Conservation (phyloP, 169 alveolate genomes). For the Plasmodium knowlesi region DNA sequence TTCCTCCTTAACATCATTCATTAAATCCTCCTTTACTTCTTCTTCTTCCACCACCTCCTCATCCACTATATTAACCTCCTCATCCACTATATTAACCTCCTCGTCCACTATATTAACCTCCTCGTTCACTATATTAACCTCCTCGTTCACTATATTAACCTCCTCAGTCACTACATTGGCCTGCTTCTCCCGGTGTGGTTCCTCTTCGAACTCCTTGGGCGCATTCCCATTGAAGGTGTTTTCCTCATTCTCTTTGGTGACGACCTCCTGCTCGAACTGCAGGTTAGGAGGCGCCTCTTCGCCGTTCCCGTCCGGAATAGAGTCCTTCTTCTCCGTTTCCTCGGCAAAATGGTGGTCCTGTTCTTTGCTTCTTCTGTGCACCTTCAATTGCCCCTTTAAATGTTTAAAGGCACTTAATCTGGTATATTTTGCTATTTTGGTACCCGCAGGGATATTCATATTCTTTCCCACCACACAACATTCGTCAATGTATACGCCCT, state of each 20-base stretch:
- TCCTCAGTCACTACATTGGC: too few relatives aligned
- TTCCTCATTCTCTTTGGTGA: neutral
- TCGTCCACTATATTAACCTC: too few relatives aligned
- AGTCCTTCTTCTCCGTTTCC: neutral
- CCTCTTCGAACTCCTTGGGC: neutral
- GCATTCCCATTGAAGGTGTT: neutral
- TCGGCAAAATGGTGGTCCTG: neutral
- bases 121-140: too few relatives aligned
- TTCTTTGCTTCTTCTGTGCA: neutral
- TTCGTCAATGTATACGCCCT: conserved; percentile 49
- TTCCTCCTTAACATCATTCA: too few relatives aligned
- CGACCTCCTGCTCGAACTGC: neutral
- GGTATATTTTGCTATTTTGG: conserved; percentile 9
- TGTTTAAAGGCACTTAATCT: conserved; percentile 41
- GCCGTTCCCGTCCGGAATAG: neutral
- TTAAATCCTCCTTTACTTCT: too few relatives aligned
- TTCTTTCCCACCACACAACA: conserved; percentile 59
- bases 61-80: too few relatives aligned
- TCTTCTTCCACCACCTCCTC: neutral
- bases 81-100: too few relatives aligned
- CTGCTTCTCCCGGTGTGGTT: neutral
- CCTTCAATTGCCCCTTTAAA: conserved; percentile 1
- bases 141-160: too few relatives aligned
- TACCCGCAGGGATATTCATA: conserved; percentile 27
- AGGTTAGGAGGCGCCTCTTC: neutral